Evolutionary conservation across 768 basidiomycete species (phyloP).

Genomic region (Kwoniella dejecticola): DNA sequence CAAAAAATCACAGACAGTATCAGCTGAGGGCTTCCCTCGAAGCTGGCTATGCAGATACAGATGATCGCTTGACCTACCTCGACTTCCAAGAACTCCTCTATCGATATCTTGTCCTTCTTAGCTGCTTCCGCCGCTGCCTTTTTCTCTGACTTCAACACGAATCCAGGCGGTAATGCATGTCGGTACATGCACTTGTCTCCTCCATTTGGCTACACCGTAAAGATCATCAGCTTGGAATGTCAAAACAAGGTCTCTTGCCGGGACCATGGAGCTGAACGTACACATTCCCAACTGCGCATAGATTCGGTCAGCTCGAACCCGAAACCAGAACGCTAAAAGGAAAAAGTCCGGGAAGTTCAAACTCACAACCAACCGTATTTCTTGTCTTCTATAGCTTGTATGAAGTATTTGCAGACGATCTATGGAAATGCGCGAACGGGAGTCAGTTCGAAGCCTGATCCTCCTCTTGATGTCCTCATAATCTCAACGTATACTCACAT

Average conservation of each 20-base stretch:
- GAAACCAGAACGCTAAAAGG: too few species aligned
- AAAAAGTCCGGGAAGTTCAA: too few species aligned
- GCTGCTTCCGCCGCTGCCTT: conserved; percentile 89
- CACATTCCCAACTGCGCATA: conserved; percentile 55
- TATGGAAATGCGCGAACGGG: conserved; percentile 49
- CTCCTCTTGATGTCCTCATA: too few species aligned
- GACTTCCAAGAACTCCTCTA: conserved; percentile 96
- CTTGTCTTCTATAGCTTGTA: conserved; percentile 89
- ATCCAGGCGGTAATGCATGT: conserved; percentile 93
- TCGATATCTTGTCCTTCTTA: conserved; percentile 76
- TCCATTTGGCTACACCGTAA: conserved; percentile 33
- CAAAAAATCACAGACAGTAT: neutral
- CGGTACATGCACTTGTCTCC: conserved; percentile 82
- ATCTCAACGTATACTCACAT: too few species aligned
- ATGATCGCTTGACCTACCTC: conserved; percentile 65
- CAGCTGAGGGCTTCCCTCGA: too few species aligned
- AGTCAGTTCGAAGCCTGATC: too few species aligned
- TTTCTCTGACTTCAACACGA: conserved; percentile 89
- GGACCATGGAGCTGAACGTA: conserved; percentile 27
- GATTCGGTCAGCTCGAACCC: conserved; percentile 8
- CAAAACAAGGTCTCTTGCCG: neutral
- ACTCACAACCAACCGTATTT: conserved; percentile 64
- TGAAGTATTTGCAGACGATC: conserved; percentile 98
- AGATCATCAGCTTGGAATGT: neutral
- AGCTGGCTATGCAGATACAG: too few species aligned